Base-by-base conservation (phyloP, 2,329 filamentous ascomycete genomes). In the Laburnicola sp. region DNA sequence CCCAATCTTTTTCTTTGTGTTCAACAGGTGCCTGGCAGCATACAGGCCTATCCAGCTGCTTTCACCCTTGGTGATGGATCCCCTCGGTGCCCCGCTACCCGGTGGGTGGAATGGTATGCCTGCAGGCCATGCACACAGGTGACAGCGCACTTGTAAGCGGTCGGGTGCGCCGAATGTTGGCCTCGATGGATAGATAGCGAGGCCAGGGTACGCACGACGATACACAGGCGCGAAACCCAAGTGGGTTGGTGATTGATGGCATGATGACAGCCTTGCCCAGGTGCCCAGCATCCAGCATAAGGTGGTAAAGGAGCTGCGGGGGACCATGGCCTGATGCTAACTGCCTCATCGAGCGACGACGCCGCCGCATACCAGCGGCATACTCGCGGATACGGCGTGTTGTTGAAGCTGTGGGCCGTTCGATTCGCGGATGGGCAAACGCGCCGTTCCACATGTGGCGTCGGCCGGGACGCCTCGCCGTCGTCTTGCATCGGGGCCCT, bases 11-110 rank as follows among this genome's bases (percentile, higher is more conserved):
- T 30, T 10, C 28, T 30, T 30, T 30, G 5, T 5, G 10, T 30
- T 5, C 28, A 30, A 30, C 6, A 6, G 28, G 28, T 30, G 10
- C 28, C 28, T 30, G 28, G 28, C 28, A 30, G 28, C 10, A 30
- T 30, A 10, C 10, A 5, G 28, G 28, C 5, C 5, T 5, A 30
- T 10, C 16, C 40, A 27, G 40, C 40, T 37, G 6, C 37, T 22
- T 28, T n/a, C 23, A 43, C 21, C 48, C 48, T 44, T 36, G 43
- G 36, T 30, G 10, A 23, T 27, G 42, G 35, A 35, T 43, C 23
- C 39, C 35, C 11, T 21, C 42, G 27, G 27, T 21, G 45, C 35
- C 48, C 53, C 45, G 40, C 16, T 45, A 57, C 54, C 54, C 21
- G 54, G 54, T 51, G 27, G 23, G 36, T 41, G 54, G 54, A 34